phyloP scores from a whole-genome alignment of 805 yeast species.

The Phaffomyces antillensis region DNA sequence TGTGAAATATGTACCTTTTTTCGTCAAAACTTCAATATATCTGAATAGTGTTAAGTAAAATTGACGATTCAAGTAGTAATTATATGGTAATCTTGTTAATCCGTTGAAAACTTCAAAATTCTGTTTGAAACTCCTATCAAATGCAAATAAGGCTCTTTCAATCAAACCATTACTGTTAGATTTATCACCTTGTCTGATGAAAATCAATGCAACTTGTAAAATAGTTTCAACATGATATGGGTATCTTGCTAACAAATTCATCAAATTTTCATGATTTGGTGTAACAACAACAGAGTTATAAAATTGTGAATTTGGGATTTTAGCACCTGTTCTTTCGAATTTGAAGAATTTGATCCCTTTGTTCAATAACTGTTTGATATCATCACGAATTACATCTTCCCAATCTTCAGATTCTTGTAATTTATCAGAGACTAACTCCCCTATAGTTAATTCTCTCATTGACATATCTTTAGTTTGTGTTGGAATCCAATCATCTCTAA shows the following conservation, averaged over 20 bases:
- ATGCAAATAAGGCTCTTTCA: conserved; percentile 71
- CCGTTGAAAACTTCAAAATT: conserved; percentile 49
- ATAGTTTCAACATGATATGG: conserved; percentile 77
- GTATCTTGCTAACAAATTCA: conserved; percentile 42
- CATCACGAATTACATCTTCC: conserved; percentile 41
- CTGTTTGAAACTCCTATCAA: conserved; percentile 64
- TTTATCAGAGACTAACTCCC: conserved; percentile 33
- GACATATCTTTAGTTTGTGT: conserved; percentile 50
- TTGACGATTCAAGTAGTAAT: conserved; percentile 66
- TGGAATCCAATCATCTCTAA: conserved; percentile 79
- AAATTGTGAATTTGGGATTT: conserved; percentile 37
- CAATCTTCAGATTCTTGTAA: conserved; percentile 32
- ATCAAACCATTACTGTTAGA: conserved; percentile 66
- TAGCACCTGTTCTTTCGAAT: conserved; percentile 33
- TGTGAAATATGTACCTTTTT: conserved; percentile 69
- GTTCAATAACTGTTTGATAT: conserved; percentile 30
- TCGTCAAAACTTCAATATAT: conserved; percentile 61
- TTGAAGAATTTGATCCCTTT: conserved; percentile 51
- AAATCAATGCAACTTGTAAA: conserved; percentile 69
- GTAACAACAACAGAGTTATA: conserved; percentile 59
- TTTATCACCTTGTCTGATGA: conserved; percentile 68
- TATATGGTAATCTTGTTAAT: conserved; percentile 66
- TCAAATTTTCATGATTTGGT: conserved; percentile 74
- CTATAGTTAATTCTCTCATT: conserved; percentile 46
- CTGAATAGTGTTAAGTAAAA: conserved; percentile 69